Evolutionary conservation across 2,329 filamentous ascomycete genomes (phyloP), one percentile per base, ranked within the genome.

Genomic region (Graphilbum fragrans): DNA sequence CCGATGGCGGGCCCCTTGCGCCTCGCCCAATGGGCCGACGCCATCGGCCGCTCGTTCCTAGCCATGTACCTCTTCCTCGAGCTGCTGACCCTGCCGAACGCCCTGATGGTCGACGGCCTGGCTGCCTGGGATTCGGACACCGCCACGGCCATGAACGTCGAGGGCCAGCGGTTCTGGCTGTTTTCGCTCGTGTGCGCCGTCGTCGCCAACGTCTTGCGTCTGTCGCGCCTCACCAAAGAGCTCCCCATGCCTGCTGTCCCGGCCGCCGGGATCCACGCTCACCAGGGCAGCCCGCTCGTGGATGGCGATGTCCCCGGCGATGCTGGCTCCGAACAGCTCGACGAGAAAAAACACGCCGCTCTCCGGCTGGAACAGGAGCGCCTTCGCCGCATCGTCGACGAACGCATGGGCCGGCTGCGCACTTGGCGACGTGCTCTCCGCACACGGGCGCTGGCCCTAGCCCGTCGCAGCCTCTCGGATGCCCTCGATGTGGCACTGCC

Each of bases 121-220:
- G 61, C 70, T 37, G 56, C 74, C 12, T 77, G 80, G 61, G 69
- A 67, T 1, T 50, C 68, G 1, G 67, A 65, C 31, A 53, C 63
- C 56, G 67, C 68, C 16, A 50, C 51, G n/a, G 50, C 47, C 21
- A 51, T 82, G 4, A 64, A 74, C 36, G 46, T 69, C 19, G 77
- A 86, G 58, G 74, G 72, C 1, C 75, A 82, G 58, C 70, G 75
- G 40, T 78, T 82, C 57, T 87, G 82, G 82, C 72, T 85, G 47
- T 72, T 77, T 32, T 70, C 70, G 0, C 60, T 86, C 19, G 60
- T 60, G 11, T 69, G 71, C 44, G 73, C 69, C 1, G 58, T 74
- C 0, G 34, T 69, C 3, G 52, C 63, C 20, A 60, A 63, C 2
- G 23, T 65, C 25, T 48, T 73, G 45, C 58, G 63, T 45, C 53